Base-by-base conservation (phyloP, 1,284 basidiomycete species). In the Cryptococcus hybrid region DNA sequence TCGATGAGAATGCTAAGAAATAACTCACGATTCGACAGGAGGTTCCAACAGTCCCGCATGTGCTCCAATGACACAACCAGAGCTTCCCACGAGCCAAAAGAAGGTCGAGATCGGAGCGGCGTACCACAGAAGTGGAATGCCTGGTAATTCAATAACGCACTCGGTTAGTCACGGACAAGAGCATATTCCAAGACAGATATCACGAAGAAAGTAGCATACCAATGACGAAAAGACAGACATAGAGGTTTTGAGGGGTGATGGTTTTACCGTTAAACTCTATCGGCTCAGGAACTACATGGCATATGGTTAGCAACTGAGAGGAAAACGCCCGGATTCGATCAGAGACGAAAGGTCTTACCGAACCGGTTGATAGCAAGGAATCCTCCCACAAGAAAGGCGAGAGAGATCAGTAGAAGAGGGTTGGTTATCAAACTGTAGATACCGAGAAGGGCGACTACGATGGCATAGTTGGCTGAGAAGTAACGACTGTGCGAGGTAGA, bases 401-500 rank as follows among this genome's bases (percentile, higher is more conserved):
- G 81, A 3, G 94, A 86, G 68, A 95, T 81, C 62, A 98, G 84
- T 47, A 99, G 86, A 43, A 86, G 76, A 6, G 84, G 84, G 78
- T 90, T 93, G 60, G 88, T 92, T 68, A 98, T 77, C 45, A 98
- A 76, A 13, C 93, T 90, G 77, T 97, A 99, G 57, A 98, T 85
- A 13, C 87, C 89, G 55, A 98, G 83, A 48, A 88, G 76, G 52
- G 83, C 86, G 15, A 97, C 82, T 66, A 98, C 84, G 69, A 96
- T 78, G 45, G 86, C 85, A 79, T 97, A 97, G 80, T 97, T 97
- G 63, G 89, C 89, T 58, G 89, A 92, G 78, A 92, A 93, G 79
- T 92, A 92, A 56, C 89, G 87, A 11, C 54, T 58, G n/a, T 42
- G n/a, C n/a, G 24, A 24, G 24, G 24, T 51, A 40, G 48, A 61